phyloP scores from a whole-genome alignment of 148 eudicot species.

The Pouteria glomerata region DNA sequence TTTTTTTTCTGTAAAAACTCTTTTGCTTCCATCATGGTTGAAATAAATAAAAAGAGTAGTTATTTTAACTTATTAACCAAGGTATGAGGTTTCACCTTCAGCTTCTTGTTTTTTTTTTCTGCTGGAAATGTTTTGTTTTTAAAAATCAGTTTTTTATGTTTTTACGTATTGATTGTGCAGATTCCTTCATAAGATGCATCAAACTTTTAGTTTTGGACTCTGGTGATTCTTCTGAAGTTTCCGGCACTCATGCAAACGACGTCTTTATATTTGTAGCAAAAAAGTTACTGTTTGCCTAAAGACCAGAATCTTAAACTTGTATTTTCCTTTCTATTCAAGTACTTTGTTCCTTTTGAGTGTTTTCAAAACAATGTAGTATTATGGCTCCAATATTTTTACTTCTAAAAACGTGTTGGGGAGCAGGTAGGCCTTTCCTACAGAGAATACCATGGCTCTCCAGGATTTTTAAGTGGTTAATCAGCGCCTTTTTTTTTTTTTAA shows the following conservation, averaged over 20 bases:
- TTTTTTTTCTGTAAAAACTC: neutral
- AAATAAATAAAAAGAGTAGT: neutral
- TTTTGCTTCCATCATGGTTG: neutral
- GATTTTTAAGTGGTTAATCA: constrained; percentile 15
- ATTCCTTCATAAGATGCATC: constrained; percentile 68
- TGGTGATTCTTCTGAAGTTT: constrained; percentile 90
- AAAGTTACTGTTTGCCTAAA: constrained; percentile 44
- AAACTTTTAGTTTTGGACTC: constrained; percentile 65
- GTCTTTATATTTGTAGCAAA: constrained; percentile 51
- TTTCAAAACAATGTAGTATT: constrained; percentile 32
- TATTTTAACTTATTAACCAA: constrained; percentile 5
- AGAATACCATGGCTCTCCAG: constrained; percentile 14
- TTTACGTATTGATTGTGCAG: constrained; percentile 75
- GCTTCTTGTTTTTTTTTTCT: constrained; percentile 4
- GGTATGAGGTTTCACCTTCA: constrained; percentile 15
- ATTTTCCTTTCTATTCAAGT: constrained; percentile 21
- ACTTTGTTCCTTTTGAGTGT: constrained; percentile 12
- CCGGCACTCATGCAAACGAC: constrained; percentile 65
- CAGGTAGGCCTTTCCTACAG: constrained; percentile 7
- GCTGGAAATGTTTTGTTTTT: constrained; percentile 22
- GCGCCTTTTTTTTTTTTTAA: constrained; percentile 2
- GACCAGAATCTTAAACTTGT: constrained; percentile 32
- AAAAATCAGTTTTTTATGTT: constrained; percentile 41
- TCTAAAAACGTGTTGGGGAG: constrained; percentile 15
- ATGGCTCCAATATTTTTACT: constrained; percentile 12